phyloP scores from a whole-genome alignment of 1,284 basidiomycete species.

The Boletus semigastroideus region DNA sequence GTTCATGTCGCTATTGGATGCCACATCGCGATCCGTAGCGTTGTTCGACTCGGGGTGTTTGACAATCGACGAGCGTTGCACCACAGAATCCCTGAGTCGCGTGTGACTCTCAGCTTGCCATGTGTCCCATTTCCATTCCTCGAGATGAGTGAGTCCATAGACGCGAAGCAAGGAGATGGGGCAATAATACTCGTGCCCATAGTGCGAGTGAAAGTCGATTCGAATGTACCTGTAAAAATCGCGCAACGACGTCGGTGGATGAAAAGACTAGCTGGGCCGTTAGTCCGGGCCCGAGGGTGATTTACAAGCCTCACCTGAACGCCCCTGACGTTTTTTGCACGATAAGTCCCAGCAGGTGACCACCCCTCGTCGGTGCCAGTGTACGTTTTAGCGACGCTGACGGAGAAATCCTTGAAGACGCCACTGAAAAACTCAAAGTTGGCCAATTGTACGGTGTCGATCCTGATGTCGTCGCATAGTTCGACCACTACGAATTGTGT shows the following conservation, averaged over 20 bases:
- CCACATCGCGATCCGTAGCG: background rate
- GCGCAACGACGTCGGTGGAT: conserved; percentile 62
- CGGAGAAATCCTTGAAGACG: conserved; percentile 89
- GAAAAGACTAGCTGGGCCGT: conserved; percentile 62
- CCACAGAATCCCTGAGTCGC: conserved; percentile 31
- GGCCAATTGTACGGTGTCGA: conserved; percentile 94
- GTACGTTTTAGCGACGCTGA: conserved; percentile 82
- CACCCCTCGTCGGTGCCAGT: conserved; percentile 66
- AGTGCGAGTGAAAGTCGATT: conserved; percentile 93
- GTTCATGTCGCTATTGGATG: conserved; percentile 5
- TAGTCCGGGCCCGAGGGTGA: background rate
- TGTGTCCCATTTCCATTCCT: conserved; percentile 91
- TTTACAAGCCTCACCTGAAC: conserved; percentile 66
- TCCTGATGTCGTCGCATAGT: conserved; percentile 94
- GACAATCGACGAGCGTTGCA: conserved; percentile 3
- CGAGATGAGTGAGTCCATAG: conserved; percentile 95
- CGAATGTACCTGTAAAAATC: conserved; percentile 94
- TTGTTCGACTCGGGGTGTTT: conserved; percentile 3
- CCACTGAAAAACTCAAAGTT: conserved; percentile 99
- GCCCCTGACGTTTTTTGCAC: conserved; percentile 89
- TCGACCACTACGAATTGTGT: conserved; percentile 92
- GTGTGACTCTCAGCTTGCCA: conserved; percentile 64
- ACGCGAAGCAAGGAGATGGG: conserved; percentile 92
- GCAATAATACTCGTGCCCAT: conserved; percentile 95
- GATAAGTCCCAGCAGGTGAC: conserved; percentile 73